phyloP scores from a whole-genome alignment of 2,329 filamentous ascomycete species.

The Amphichorda felina region DNA sequence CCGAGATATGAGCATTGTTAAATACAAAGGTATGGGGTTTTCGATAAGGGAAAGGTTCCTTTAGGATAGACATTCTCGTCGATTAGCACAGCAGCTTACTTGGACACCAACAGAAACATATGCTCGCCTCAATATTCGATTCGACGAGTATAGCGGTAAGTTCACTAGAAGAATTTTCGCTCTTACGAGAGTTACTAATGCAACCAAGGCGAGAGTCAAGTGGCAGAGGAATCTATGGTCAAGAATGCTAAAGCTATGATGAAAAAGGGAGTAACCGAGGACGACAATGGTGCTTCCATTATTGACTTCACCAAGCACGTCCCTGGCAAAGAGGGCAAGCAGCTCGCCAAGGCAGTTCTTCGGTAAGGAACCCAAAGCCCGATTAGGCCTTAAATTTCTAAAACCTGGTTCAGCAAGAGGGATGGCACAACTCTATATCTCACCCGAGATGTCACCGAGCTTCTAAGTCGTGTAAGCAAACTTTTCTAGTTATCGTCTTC shows the following conservation, averaged over 20 bases:
- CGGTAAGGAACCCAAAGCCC: conserved; percentile 20
- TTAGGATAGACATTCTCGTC: no score
- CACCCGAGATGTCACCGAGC: conserved; percentile 66
- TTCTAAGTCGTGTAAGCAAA: conserved; percentile 44
- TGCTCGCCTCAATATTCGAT: conserved; percentile 56
- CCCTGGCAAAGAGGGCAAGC: conserved; percentile 54
- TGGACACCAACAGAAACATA: conserved; percentile 42
- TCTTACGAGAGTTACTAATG: no score
- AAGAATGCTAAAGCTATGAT: conserved; percentile 48
- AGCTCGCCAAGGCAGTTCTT: conserved; percentile 58
- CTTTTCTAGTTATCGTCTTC: no score
- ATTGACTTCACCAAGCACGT: conserved; percentile 61
- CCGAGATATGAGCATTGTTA: conserved; percentile 53
- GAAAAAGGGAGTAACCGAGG: conserved; percentile 52
- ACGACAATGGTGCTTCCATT: conserved; percentile 60
- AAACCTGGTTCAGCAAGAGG: conserved; percentile 36
- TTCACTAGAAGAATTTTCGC: no score
- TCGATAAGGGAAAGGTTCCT: no score
- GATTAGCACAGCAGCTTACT: no score
- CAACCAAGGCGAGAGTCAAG: conserved; percentile 61
- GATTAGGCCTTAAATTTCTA: no score
- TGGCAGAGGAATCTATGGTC: conserved; percentile 55
- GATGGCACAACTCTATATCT: conserved; percentile 69
- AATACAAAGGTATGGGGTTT: conserved; percentile 54
- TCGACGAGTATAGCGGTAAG: conserved; percentile 47